phyloP scores from a whole-genome alignment of 2,329 filamentous ascomycete genomes.

The Spiromastix sp. region DNA sequence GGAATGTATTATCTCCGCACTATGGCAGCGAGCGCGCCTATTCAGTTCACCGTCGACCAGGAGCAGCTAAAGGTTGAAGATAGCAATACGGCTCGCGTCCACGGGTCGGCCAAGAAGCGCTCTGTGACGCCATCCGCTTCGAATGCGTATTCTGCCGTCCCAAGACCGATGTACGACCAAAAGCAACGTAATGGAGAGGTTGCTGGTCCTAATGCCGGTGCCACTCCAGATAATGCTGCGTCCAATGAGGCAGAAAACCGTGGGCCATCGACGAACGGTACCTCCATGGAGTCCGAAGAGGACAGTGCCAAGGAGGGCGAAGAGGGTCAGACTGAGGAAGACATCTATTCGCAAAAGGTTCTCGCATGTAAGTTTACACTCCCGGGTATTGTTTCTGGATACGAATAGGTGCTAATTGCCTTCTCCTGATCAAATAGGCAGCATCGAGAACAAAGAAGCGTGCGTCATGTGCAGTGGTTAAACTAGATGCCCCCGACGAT shows the following conservation, averaged over 20 bases:
- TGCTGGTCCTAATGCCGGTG: constrained; percentile 40
- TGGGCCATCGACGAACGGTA: constrained; percentile 16
- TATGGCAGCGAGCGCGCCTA: constrained; percentile 90
- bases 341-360: constrained; percentile 92
- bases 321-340: constrained; percentile 60
- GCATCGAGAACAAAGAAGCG: constrained; percentile 91
- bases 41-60: constrained; percentile 98
- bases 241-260: constrained; percentile 10
- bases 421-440: constrained; percentile 43
- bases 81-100: constrained; percentile 59
- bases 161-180: constrained; percentile 52
- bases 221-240: constrained; percentile 33
- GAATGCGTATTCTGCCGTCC: constrained; percentile 49
- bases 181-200: constrained; percentile 20
- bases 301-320: constrained; percentile 59
- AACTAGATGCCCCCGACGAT: constrained; percentile 13
- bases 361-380: constrained; percentile 60
- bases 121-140: constrained; percentile 47
- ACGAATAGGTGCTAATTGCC: constrained; percentile 21
- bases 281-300: constrained; percentile 17
- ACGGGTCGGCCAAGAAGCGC: constrained; percentile 57
- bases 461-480: constrained; percentile 98
- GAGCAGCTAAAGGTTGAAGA: constrained; percentile 84
- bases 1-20: constrained; percentile 99
- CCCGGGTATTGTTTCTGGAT: neutral